Evolutionary conservation across 2,329 filamentous ascomycete species (phyloP), one percentile per base, ranked within the genome.

Genomic region (Sporothrix mexicana): DNA sequence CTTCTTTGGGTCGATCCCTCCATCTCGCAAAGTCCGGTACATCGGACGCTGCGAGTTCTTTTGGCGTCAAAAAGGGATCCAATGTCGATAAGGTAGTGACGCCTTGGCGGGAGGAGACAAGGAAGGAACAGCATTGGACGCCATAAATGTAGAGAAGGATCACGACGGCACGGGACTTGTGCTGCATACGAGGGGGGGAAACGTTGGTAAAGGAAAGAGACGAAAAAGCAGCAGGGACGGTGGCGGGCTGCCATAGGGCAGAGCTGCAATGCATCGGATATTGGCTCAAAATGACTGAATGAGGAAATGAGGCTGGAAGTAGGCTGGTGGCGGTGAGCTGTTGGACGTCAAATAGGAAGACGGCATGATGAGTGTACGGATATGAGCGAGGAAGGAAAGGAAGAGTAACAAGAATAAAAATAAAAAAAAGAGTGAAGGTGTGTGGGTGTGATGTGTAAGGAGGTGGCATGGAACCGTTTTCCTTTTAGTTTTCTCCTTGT

Each of bases 241-340:
- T 3, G n/a, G 15, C 3, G 12, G 13, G 49, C 20, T 2, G 20
- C 2, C 20, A 13, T 15, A 25, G 30, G 36, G 20, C 41, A 45
- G 17, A 36, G 59, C 62, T 30, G 62, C 43, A 49, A 49, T 66
- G 45, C 62, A 25, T 66, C 62, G 62, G 43, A 49, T 30, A 66
- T 66, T 66, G 61, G 20, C 17, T 10, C 2, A 47, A 17, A 20
- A 47, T 49, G 61, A 66, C 61, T 23, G 61, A 25, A n/a, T n/a
- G n/a, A n/a, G n/a, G n/a, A n/a, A 23, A 15, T 25, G 61, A 15
- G 61, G 61, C 41, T 66, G 41, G 61, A 36, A 36, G 30, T 6
- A 36, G 30, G 30, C 7, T 36, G 30, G 30, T 7, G 30, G 30
- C 30, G 7, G 30, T 36, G 30, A 36, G 4, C 5, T 36, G 30